A percentile compares a stretch with the other conserved stretches of the same genome.
These are phyloP conservation scores for Aspergillus terreus DNA, from an alignment of 2,329 filamentous ascomycete species.

Conservation along the genomic window DNA sequence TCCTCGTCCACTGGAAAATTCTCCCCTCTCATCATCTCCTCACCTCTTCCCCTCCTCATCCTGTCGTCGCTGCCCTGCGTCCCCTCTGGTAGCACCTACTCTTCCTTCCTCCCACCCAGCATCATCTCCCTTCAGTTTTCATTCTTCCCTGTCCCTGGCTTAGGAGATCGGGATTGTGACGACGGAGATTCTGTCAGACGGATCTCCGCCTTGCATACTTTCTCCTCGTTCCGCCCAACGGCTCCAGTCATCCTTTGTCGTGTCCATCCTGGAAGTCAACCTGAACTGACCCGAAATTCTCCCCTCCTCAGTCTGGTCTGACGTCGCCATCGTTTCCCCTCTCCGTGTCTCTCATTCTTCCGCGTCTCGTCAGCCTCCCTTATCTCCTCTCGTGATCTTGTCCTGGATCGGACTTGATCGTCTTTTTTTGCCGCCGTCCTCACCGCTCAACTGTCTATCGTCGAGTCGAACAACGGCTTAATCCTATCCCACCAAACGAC, in stretches of 20 bases:
- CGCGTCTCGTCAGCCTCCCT: slow-evolving; percentile 9
- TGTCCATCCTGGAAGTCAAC: slow-evolving; percentile 16
- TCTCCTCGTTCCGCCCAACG: slow-evolving; percentile 13
- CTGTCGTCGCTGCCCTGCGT: too few species aligned
- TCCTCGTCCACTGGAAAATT: not conserved
- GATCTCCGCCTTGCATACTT: slow-evolving; percentile 2
- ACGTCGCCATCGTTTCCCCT: slow-evolving; percentile 16
- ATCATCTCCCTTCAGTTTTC: not conserved
- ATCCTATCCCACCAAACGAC: not conserved
- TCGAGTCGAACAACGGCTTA: not conserved
- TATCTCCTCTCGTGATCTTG: slow-evolving; percentile 11
- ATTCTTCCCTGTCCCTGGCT: too few species aligned
- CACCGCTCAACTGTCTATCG: slow-evolving; percentile 4
- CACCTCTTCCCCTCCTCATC: not conserved
- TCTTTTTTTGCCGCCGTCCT: slow-evolving; percentile 6
- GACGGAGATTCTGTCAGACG: not conserved
- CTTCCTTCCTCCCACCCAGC: slow-evolving; percentile 3
- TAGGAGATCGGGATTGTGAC: not conserved
- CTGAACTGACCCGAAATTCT: slow-evolving; percentile 11
- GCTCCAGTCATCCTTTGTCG: slow-evolving; percentile 22
- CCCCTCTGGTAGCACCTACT: not conserved
- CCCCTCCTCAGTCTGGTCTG: slow-evolving; percentile 15
- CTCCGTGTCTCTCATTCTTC: slow-evolving; percentile 9
- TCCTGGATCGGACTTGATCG: slow-evolving; percentile 11
- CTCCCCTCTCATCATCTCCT: slow-evolving; percentile 1